Conservation (phyloP, 164 flowering plant species). For the Warburgia ugandensis region DNA sequence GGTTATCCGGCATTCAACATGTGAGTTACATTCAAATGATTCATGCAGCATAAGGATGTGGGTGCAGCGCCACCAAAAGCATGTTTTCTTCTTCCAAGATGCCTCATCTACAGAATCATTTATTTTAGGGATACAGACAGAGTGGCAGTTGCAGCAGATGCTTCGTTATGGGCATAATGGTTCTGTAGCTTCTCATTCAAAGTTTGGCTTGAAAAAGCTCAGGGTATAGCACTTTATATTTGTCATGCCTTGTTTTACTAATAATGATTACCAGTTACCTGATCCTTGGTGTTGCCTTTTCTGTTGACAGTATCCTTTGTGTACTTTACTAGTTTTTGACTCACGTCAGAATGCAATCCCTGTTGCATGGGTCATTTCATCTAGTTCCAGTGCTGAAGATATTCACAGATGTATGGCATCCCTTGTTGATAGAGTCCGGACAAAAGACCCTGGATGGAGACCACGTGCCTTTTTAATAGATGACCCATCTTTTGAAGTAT, state of each 20-base stretch:
- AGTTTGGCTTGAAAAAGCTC: conserved; percentile 39
- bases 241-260: background rate
- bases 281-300: background rate
- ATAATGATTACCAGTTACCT: background rate
- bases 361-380: conserved; percentile 50
- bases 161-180: conserved; percentile 41
- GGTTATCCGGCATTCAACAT: conserved; percentile 27
- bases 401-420: conserved; percentile 31
- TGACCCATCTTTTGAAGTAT: conserved; percentile 32
- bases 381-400: conserved; percentile 24
- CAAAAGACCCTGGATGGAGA: conserved; percentile 44
- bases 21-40: conserved; percentile 32
- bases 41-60: conserved; percentile 29
- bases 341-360: conserved; percentile 47
- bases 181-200: conserved; percentile 35
- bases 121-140: conserved; percentile 47
- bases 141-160: conserved; percentile 65
- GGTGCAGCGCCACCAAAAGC: conserved; percentile 46
- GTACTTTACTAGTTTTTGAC: conserved; percentile 42
- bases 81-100: conserved; percentile 35
- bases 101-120: conserved; percentile 27
- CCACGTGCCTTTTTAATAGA: conserved; percentile 35
- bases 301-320: conserved; percentile 32
- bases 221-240: conserved; percentile 22
- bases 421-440: conserved; percentile 32